Base-by-base conservation (phyloP, 768 basidiomycete genomes). In the Udeniomyces megalosporus region DNA sequence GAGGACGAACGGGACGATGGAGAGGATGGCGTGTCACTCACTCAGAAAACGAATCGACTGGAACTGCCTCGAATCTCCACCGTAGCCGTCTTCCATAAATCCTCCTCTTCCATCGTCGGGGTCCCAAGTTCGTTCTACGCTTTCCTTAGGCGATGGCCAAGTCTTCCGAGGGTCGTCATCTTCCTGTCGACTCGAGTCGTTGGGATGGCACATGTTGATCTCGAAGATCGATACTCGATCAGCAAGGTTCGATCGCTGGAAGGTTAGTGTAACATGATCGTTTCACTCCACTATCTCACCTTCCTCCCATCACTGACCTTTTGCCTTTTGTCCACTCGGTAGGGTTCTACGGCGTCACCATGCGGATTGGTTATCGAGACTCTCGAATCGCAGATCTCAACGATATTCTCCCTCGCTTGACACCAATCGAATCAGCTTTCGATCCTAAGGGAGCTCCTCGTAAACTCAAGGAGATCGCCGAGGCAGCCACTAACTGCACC, bases 101-200 rank as follows among this genome's bases (percentile, higher is more conserved):
- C 79, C 38, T 71, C 79, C 17, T 11, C n/a, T 28, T 38, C 22
- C 22, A 7, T 42, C 31, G 44, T 11, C 14, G 82, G 83, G 45
- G 80, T 81, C 8, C 84, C 84, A 3, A 82, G 83, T 62, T 79
- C 81, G 0, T 85, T 84, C 64, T 75, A 78, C 76, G 81, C 79
- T 1, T 82, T 84, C 69, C 73, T 84, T 32, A 77, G 79, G 3
- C 82, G 80, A 68, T 82, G 82, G 80, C 83, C 83, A 24, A 78
- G 82, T 20, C 76, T 86, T n/a, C 84, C 84, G 35, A 75, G 78
- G 2, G 78, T 84, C 29, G 79, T 82, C 20, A 78, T 85, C 42
- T 85, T 85, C 72, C 74, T 84, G 17, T 80, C 82, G 0, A 79
- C 82, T 32, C 76, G 76, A 32, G 72, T 81, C 35, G 74, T 81